Percentiles rank a stretch among this genome's conserved stretches.
Evolutionary conservation across 768 basidiomycete species (phyloP).

Genomic region (Boletus tomentosulus): DNA sequence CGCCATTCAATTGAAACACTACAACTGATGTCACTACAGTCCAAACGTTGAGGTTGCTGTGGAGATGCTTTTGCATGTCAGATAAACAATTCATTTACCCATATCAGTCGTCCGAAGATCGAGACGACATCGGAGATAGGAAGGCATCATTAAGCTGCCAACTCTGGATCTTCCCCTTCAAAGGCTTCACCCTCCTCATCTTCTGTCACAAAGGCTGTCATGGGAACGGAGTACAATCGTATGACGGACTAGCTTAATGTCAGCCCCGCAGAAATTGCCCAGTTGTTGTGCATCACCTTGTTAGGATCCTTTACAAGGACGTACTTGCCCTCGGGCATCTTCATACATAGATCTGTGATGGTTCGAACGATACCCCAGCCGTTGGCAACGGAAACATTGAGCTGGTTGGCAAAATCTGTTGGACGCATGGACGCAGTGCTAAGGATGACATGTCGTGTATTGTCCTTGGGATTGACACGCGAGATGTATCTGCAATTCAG

Average conservation of each 20-base stretch:
- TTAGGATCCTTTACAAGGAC: constrained; percentile 97
- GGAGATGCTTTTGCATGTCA: constrained; percentile 63
- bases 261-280: neutral
- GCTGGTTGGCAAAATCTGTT: constrained; percentile 88
- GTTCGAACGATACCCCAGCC: constrained; percentile 99
- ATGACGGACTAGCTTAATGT: constrained; percentile 70
- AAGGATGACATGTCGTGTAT: constrained; percentile 91
- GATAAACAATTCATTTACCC: neutral
- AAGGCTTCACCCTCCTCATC: constrained; percentile 59
- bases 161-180: constrained; percentile 41
- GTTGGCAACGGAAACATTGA: constrained; percentile 91
- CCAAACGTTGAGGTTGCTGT: constrained; percentile 78
- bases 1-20: neutral
- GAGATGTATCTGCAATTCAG: constrained; percentile 75
- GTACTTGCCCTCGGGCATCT: constrained; percentile 98
- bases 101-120: neutral
- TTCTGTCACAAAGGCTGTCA: constrained; percentile 77
- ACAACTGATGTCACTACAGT: constrained; percentile 34
- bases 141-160: constrained; percentile 21
- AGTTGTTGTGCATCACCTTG: constrained; percentile 55
- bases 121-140: constrained; percentile 6
- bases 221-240: constrained; percentile 89
- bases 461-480: constrained; percentile 89
- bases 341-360: constrained; percentile 90
- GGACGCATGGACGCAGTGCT: constrained; percentile 95